Evolutionary conservation across 2,329 filamentous ascomycete species (phyloP).

Genomic region (Pseudocercospora vitis): DNA sequence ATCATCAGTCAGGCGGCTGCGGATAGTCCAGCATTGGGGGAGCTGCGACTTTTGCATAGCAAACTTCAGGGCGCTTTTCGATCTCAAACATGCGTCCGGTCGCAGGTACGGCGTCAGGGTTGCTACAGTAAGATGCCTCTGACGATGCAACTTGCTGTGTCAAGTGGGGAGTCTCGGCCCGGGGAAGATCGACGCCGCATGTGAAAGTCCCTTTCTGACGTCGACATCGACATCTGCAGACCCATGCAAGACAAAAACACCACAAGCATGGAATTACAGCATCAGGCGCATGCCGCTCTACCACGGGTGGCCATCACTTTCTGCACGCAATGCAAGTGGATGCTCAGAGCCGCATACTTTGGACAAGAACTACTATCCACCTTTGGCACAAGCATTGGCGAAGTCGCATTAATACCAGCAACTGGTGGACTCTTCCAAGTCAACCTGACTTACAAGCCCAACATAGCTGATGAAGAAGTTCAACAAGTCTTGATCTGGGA

Average conservation of each 20-base stretch:
- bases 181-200: not conserved
- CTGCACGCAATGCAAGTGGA: constrained; percentile 71
- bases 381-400: constrained; percentile 78
- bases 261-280: not conserved
- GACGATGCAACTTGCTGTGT: not conserved
- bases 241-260: not conserved
- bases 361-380: constrained; percentile 94
- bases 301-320: constrained; percentile 85
- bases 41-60: constrained; percentile 2
- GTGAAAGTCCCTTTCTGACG: not conserved
- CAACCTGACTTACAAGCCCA: constrained; percentile 53
- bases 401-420: constrained; percentile 80
- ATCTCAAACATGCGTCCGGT: not conserved
- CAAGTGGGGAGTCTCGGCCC: not conserved
- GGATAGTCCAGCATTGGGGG: not conserved
- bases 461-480: constrained; percentile 10
- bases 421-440: constrained; percentile 84
- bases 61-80: not conserved
- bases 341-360: constrained; percentile 59
- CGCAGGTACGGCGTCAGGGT: too few species aligned
- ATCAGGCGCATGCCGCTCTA: constrained; percentile 38
- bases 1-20: not conserved
- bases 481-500: constrained; percentile 74
- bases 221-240: not conserved
- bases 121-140: too few species aligned